Evolutionary conservation across 345 rosid genomes (phyloP).

Genomic region (Sonneratia caseolaris): DNA sequence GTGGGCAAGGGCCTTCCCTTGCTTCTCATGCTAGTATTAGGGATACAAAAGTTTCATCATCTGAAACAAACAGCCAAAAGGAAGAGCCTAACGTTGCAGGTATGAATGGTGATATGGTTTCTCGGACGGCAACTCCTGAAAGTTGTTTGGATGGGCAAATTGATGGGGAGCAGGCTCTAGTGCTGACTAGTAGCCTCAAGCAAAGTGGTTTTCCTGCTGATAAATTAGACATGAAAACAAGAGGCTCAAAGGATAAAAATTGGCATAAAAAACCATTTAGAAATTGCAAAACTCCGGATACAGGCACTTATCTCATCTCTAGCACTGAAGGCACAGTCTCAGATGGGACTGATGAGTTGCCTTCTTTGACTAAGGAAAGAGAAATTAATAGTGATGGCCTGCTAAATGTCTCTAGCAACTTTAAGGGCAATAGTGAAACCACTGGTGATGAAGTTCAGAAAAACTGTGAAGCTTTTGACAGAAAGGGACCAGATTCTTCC

Average conservation of each 20-base stretch:
- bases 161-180: constrained; percentile 33
- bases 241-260: constrained; percentile 16
- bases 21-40: constrained; percentile 40
- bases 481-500: constrained; percentile 49
- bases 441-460: constrained; percentile 27
- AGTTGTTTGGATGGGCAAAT: constrained; percentile 30
- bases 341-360: constrained; percentile 26
- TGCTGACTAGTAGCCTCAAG: constrained; percentile 20
- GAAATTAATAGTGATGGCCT: constrained; percentile 23
- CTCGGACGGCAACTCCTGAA: constrained; percentile 30
- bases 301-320: constrained; percentile 6
- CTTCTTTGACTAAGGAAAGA: constrained; percentile 25
- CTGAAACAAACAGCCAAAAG: constrained; percentile 48
- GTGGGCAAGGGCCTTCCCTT: constrained; percentile 50
- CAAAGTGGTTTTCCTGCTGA: constrained; percentile 26
- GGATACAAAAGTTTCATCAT: constrained; percentile 36
- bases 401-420: constrained; percentile 33
- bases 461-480: constrained; percentile 24
- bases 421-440: constrained; percentile 25
- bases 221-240: constrained; percentile 29
- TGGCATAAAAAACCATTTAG: constrained; percentile 20
- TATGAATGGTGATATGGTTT: constrained; percentile 40
- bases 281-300: constrained; percentile 15
- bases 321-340: constrained; percentile 32
- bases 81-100: constrained; percentile 36